Base-by-base conservation (phyloP, 2,329 filamentous ascomycete species). In the Verticillium nonalfalfae region DNA sequence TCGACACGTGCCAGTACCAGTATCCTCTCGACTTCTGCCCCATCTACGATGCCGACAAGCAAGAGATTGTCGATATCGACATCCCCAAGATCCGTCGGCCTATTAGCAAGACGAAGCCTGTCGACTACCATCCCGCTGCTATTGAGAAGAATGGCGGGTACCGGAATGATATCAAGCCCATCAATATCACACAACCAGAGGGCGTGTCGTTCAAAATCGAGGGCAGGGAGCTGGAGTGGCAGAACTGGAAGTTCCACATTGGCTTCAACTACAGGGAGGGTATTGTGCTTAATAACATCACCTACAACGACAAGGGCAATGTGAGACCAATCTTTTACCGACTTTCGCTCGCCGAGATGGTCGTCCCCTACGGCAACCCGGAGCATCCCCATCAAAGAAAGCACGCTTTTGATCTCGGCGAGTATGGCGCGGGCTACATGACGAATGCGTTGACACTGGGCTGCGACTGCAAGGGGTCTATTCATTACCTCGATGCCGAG, bases 191-290 rank as follows among this genome's bases (percentile, higher is more conserved):
- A 1, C 91, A 96, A 70, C 91, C 91, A 0, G 90, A 96, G 68
- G 93, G 93, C 15, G 92, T 96, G 0, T 95, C 91, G 0, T 97
- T 97, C 79, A 86, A 82, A 21, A 79, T 96, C 66, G 83, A 88
- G 2, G 91, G 91, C 1, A 79, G 91, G 11, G 85, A 85, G 56
- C 82, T 97, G 58, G 85, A 87, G 66, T 97, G 93, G 93, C 93
- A 96, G 74, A 96, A 96, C 72, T 97, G 92, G 90, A 94, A 85
- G 69, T 85, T 97, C 66, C 93, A 97, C 73, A 85, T 97, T 62
- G 93, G 93, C 31, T 97, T 97, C 84, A 97, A 96, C 80, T 95
- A 97, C 78, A 85, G 91, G 33, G 93, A 97, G 76, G 93, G 93
- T 26, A 89, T 97, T 67, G 90, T 97, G 2, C 80, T 97, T 7